Evolutionary conservation across 768 basidiomycete genomes (phyloP).

Genomic region (Nidula microcarpa): DNA sequence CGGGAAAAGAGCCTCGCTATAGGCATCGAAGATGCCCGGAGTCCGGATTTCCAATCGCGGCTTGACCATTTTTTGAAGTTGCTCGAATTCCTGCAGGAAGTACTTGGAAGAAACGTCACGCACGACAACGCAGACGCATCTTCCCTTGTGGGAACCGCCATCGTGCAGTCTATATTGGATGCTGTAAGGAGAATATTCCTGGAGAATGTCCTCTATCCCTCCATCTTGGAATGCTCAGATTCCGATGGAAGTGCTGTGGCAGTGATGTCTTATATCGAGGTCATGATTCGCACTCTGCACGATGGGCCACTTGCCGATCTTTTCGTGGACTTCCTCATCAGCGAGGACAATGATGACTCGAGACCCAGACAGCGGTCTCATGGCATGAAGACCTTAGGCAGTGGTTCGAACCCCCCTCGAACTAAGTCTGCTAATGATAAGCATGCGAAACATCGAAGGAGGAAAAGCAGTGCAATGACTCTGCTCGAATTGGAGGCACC

Average conservation of each 20-base stretch:
- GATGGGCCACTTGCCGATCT: constrained; percentile 66
- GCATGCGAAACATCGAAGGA: constrained; percentile 45
- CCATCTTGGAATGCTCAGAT: constrained; percentile 90
- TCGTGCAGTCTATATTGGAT: constrained; percentile 80
- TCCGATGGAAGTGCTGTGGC: constrained; percentile 93
- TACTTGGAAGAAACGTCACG: constrained; percentile 63
- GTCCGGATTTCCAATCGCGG: constrained; percentile 70
- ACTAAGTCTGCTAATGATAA: constrained; percentile 27
- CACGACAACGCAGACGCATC: constrained; percentile 55
- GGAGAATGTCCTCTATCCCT: constrained; percentile 90
- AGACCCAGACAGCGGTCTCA: constrained; percentile 36
- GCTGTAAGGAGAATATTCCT: constrained; percentile 85
- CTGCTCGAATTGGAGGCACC: constrained; percentile 84
- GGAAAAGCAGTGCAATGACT: constrained; percentile 90
- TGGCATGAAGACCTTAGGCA: constrained; percentile 39
- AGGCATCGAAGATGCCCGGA: constrained; percentile 76
- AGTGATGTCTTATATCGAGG: constrained; percentile 92
- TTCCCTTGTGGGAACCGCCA: constrained; percentile 69
- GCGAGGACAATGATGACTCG: constrained; percentile 76
- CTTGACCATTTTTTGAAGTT: constrained; percentile 89
- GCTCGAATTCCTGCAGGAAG: constrained; percentile 89
- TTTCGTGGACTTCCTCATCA: constrained; percentile 76
- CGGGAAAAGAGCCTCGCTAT: constrained; percentile 51
- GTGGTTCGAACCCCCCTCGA: constrained; percentile 28
- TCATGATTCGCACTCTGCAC: constrained; percentile 75